Percentiles rank a stretch among this genome's conserved stretches.
Conservation (phyloP, 2,329 filamentous ascomycete genomes). For the Verticillium albo-atrum region DNA sequence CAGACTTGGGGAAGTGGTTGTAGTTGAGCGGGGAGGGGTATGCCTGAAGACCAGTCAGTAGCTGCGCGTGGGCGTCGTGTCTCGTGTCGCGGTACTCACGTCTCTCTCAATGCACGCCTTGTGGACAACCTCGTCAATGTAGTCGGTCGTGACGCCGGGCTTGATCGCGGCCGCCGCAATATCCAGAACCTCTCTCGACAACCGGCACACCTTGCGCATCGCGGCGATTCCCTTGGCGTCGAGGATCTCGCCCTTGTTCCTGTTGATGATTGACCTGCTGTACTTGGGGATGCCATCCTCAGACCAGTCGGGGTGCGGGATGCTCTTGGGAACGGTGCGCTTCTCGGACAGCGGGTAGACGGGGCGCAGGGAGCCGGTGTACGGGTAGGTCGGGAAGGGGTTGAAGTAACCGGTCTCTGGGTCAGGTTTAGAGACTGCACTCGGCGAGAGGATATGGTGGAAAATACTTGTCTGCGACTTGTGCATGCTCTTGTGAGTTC, state of each 20-base stretch:
- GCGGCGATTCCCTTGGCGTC: conserved; percentile 76
- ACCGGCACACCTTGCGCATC: conserved; percentile 87
- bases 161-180: conserved; percentile 77
- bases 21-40: conserved; percentile 96
- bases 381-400: conserved; percentile 84
- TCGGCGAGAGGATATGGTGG: conserved; percentile 69
- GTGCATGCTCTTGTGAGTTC: conserved; percentile 76
- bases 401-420: conserved; percentile 88
- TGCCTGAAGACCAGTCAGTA: conserved; percentile 50
- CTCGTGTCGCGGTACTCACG: conserved; percentile 45
- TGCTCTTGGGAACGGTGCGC: conserved; percentile 71
- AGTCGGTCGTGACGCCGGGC: conserved; percentile 93
- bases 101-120: conserved; percentile 90
- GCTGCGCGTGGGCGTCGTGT: neutral
- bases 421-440: conserved; percentile 85
- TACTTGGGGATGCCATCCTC: conserved; percentile 70
- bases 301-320: conserved; percentile 83
- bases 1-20: conserved; percentile 93
- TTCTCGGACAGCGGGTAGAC: conserved; percentile 77
- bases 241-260: conserved; percentile 79
- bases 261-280: conserved; percentile 55
- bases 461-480: conserved; percentile 75
- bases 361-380: conserved; percentile 75
- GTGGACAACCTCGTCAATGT: conserved; percentile 92
- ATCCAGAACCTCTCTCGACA: conserved; percentile 89